Evolutionary conservation across 495 filamentous ascomycete genomes (phyloP), one percentile per base, ranked within the genome.

Genomic region (Ramalina intermedia): DNA sequence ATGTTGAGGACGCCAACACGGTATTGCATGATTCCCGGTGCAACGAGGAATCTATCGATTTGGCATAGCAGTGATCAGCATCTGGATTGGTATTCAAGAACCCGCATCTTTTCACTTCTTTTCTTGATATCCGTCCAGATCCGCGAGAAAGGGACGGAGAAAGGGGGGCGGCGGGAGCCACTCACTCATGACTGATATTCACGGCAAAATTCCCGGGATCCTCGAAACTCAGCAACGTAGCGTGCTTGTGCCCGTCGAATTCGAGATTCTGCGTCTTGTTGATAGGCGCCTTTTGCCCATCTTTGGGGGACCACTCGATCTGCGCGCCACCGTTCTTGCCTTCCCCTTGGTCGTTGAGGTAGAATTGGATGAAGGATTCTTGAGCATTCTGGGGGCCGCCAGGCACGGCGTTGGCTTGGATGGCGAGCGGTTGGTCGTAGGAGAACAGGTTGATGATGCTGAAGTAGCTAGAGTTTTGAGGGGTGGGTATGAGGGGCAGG

Each of bases 371-470:
- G 18, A 45, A 45, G 6, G n/a, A 20, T 16, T 45, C 24, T 16
- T 45, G 43, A 7, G 43, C 43, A 13, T 45, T 45, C 24, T 45
- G 17, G 18, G 43, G 16, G 17, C 43, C 43, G 11, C 43, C 43
- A 6, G 43, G 43, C n/a, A 45, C 24, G n/a, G 43, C 43, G n/a
- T 29, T 29, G 16, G 43, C 17, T 17, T 45, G 18, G 8, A 45
- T 33, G 20, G 43, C 43, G 17, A 45, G 17, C 1, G 17, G 43
- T 24, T 45, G 43, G 14, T 45, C 43, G 26, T 45, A 45, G 16
- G 43, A 45, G 43, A 45, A 45, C 7, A 45, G 43, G 13, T 45
- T 45, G 43, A 45, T 41, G 21, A 41, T 24, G 4, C 21, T 41
- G 39, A 41, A 41, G 39, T 41, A 41, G 6, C 21, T 18, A 11